phyloP scores from a whole-genome alignment of 2,329 filamentous ascomycete species.

The Didymella pinodella region DNA sequence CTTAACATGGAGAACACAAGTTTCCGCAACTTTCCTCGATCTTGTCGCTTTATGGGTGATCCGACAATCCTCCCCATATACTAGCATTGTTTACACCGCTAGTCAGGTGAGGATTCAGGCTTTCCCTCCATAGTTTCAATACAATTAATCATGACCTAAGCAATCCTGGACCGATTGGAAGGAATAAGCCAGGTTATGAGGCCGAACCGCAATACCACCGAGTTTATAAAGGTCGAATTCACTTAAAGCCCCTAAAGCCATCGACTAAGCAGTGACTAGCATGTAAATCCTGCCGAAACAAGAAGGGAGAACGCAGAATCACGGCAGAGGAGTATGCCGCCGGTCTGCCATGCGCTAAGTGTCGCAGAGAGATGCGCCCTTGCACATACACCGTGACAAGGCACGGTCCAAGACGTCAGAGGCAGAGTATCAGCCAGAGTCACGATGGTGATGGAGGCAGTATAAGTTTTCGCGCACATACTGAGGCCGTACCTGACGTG shows the following conservation, averaged over 20 bases:
- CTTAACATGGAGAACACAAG: neutral
- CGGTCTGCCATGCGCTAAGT: slow-evolving; percentile 4
- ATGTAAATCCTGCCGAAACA: neutral
- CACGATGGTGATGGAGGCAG: slow-evolving; percentile 3
- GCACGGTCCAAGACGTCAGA: slow-evolving; percentile 7
- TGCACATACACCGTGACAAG: slow-evolving; percentile 6
- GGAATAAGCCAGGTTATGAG: neutral
- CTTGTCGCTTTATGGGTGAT: neutral
- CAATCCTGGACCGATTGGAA: neutral
- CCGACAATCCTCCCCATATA: neutral
- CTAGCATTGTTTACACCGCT: no score
- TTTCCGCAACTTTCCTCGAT: neutral
- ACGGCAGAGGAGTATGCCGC: neutral
- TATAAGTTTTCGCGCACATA: neutral
- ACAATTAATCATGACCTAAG: neutral
- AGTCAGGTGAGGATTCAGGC: no score
- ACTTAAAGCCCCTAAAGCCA: neutral
- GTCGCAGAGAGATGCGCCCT: slow-evolving; percentile 5
- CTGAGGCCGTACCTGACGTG: neutral
- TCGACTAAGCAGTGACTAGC: neutral
- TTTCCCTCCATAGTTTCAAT: no score
- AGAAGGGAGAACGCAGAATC: neutral
- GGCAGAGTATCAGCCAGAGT: neutral
- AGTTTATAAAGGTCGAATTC: neutral
- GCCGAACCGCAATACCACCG: neutral